A percentile compares a stretch with the other conserved stretches of the same genome.
Conservation (phyloP, 2,329 filamentous ascomycete species). For the Aspergillus quadricinctus region DNA sequence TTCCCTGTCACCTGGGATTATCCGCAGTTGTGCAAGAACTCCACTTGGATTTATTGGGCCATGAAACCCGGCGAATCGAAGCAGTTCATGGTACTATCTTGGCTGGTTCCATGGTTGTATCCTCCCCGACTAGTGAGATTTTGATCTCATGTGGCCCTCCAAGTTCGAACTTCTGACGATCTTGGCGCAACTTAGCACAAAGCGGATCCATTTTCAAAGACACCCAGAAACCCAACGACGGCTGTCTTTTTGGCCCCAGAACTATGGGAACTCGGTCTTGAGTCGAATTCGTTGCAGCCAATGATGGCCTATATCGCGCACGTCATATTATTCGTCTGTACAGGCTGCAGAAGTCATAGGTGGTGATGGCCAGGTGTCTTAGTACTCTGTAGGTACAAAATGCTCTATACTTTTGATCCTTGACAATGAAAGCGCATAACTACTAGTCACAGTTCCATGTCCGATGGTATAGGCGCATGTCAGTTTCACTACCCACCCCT, state of each 20-base stretch:
- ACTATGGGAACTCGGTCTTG: neutral
- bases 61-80: neutral
- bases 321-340: neutral
- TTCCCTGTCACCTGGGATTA: neutral
- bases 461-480: constrained; percentile 8
- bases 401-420: neutral
- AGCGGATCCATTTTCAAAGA: neutral
- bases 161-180: neutral
- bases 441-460: neutral
- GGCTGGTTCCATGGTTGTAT: neutral
- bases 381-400: neutral
- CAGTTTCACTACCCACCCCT: constrained; percentile 9
- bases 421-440: neutral
- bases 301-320: neutral
- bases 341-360: neutral
- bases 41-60: neutral
- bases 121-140: neutral
- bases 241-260: neutral
- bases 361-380: too few relatives aligned
- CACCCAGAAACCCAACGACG: neutral
- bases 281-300: neutral
- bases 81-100: neutral
- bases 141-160: neutral
- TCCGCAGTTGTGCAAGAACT: neutral
- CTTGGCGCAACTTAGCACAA: neutral